Conservation (phyloP, 805 yeast genomes). For the Ogataea henricii region DNA sequence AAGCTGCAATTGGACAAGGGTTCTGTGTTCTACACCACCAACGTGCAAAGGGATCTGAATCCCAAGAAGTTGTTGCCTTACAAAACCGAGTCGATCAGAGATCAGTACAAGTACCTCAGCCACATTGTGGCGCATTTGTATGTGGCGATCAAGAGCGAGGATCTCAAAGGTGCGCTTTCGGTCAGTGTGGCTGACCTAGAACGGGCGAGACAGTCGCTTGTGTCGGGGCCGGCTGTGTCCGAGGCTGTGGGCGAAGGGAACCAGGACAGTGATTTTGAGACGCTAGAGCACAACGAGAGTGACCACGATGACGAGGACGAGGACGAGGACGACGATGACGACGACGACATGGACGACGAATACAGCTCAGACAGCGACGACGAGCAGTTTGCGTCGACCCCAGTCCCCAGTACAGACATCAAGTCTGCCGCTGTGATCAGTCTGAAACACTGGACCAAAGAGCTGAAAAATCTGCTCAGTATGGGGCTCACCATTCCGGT, state of each 20-base stretch:
- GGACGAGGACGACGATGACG: conserved; percentile 40
- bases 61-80: conserved; percentile 61
- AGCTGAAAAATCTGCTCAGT: conserved; percentile 72
- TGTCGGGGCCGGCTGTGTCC: neutral
- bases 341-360: conserved; percentile 39
- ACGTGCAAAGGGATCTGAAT: conserved; percentile 21
- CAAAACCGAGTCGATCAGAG: conserved; percentile 63
- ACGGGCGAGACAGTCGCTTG: conserved; percentile 28
- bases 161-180: conserved; percentile 68
- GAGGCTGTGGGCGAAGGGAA: conserved; percentile 36
- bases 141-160: conserved; percentile 73
- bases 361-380: conserved; percentile 47
- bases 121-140: conserved; percentile 81
- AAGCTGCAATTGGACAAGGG: conserved; percentile 24
- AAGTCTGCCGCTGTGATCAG: conserved; percentile 72
- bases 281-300: conserved; percentile 39
- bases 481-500: conserved; percentile 83
- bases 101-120: conserved; percentile 70
- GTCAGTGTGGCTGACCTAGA: conserved; percentile 71
- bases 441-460: conserved; percentile 85
- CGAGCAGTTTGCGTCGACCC: conserved; percentile 40
- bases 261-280: conserved; percentile 55
- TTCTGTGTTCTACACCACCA: conserved; percentile 29
- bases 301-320: conserved; percentile 32
- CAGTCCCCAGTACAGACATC: conserved; percentile 62